A percentile compares a stretch with the other conserved stretches of the same genome.
Evolutionary conservation across 1,284 basidiomycete species (phyloP).

Genomic region (Hemileia vastatrix): DNA sequence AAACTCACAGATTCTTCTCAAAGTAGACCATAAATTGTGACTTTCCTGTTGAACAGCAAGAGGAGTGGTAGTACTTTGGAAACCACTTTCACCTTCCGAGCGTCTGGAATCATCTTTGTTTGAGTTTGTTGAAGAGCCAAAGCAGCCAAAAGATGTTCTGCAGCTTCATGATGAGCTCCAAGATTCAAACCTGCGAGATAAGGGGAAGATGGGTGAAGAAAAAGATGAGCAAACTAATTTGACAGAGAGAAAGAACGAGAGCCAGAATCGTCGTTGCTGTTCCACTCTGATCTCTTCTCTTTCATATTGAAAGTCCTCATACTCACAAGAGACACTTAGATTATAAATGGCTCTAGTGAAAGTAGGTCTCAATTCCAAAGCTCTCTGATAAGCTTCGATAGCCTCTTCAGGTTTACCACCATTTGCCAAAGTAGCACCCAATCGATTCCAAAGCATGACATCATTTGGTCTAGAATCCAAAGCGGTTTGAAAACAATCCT

Average conservation of each 20-base stretch:
- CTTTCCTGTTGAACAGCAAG: too few species aligned
- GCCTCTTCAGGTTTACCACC: conserved; percentile 91
- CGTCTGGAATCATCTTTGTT: conserved; percentile 23
- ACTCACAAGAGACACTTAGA: conserved; percentile 92
- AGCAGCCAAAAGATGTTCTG: conserved; percentile 90
- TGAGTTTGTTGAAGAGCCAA: conserved; percentile 65
- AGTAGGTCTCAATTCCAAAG: conserved; percentile 82
- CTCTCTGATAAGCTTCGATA: conserved; percentile 84
- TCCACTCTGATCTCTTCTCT: too few species aligned
- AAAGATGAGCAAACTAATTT: too few species aligned
- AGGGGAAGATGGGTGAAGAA: too few species aligned
- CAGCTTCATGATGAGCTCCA: conserved; percentile 87
- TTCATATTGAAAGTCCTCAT: too few species aligned
- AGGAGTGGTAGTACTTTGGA: too few species aligned
- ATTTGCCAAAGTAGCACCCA: conserved; percentile 91
- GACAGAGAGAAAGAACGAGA: too few species aligned
- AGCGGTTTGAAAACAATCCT: conserved; percentile 83
- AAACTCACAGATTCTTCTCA: conserved; percentile 72
- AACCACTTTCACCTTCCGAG: conserved; percentile 55
- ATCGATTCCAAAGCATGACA: conserved; percentile 89
- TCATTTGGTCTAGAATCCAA: conserved; percentile 73
- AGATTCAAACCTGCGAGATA: too few species aligned
- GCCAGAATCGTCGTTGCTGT: too few species aligned
- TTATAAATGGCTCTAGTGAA: conserved; percentile 98
- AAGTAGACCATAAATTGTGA: conserved; percentile 81